Base-by-base conservation (phyloP, 306 rosid genomes). In the Dalbergia cochinchinensis region DNA sequence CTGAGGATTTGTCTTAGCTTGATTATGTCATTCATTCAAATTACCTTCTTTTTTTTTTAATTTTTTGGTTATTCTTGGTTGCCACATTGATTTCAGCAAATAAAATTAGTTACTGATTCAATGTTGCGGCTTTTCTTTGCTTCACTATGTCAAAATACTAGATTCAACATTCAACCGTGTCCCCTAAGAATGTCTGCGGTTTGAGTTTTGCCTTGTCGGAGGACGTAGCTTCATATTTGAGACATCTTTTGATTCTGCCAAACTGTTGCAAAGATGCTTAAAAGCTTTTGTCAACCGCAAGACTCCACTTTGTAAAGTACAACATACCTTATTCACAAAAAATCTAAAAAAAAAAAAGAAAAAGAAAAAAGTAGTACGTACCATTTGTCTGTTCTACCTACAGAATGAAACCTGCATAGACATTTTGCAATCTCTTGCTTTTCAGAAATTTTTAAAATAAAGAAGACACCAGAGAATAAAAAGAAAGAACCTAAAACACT, bases 271-370 rank as follows among this genome's bases (percentile, higher is more conserved):
- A 82, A 85, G 82, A 80, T 68, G 66, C 69, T 81, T 53, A 68
- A 45, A n/a, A 82, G 77, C 94, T 92, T 91, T 93, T 81, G 92
- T 93, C 75, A 81, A 84, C 85, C 22, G 45, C 87, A 91, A 91
- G 97, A 33, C 71, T 88, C 85, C 85, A 73, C 90, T 83, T 85
- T 92, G 67, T 11, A 47, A 78, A 42, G 83, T 80, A 81, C 77
- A 22, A 68, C 14, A 59, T 59, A 33, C 67, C 86, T 80, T 82
- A 54, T 61, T 70, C 68, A 62, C 82, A 18, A 58, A 53, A 33
- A 48, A 31, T 20, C 2, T 0, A 10, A 50, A 59, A 48, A 39
- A 61, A 44, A 34, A 44, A 59, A 48, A 39, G 51, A 44, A 34
- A 44, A 6, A 37, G 34, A 20, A 48, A 11, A 58, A 82, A 79